phyloP scores from a whole-genome alignment of 768 basidiomycete genomes.

The Boletus insuetus region DNA sequence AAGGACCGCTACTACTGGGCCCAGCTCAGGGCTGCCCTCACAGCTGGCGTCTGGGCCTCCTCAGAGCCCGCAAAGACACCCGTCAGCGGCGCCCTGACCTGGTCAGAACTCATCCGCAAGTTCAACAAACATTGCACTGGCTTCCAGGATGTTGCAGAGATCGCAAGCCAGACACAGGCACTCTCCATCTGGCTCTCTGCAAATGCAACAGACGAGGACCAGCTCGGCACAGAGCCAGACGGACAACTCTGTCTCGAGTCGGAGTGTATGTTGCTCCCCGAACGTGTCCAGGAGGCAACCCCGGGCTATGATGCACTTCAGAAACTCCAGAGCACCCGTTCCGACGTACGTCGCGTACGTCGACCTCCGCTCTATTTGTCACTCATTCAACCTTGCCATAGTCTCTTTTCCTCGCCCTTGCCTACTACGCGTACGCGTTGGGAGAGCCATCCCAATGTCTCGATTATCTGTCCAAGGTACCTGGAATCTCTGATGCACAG shows the following conservation, averaged over 20 bases:
- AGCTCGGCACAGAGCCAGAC: constrained; percentile 47
- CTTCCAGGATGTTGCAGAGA: constrained; percentile 56
- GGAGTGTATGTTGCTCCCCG: constrained; percentile 57
- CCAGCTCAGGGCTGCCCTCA: constrained; percentile 67
- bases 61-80: constrained; percentile 57
- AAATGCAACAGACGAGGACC: constrained; percentile 51
- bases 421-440: constrained; percentile 80
- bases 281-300: constrained; percentile 55
- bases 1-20: constrained; percentile 80
- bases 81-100: constrained; percentile 53
- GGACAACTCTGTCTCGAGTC: constrained; percentile 36
- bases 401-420: constrained; percentile 67
- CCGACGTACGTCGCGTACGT: constrained; percentile 64
- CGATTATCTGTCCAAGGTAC: constrained; percentile 51
- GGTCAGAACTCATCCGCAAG: constrained; percentile 81
- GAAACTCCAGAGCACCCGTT: constrained; percentile 46
- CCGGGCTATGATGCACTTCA: constrained; percentile 54
- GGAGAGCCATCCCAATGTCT: constrained; percentile 65
- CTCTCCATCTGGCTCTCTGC: constrained; percentile 56
- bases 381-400: constrained; percentile 30
- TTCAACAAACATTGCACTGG: constrained; percentile 81
- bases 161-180: constrained; percentile 65
- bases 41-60: constrained; percentile 72
- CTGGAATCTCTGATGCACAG: constrained; percentile 52
- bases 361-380: neutral